Conservation (phyloP, 345 rosid species). For the Syzygium aromaticum region DNA sequence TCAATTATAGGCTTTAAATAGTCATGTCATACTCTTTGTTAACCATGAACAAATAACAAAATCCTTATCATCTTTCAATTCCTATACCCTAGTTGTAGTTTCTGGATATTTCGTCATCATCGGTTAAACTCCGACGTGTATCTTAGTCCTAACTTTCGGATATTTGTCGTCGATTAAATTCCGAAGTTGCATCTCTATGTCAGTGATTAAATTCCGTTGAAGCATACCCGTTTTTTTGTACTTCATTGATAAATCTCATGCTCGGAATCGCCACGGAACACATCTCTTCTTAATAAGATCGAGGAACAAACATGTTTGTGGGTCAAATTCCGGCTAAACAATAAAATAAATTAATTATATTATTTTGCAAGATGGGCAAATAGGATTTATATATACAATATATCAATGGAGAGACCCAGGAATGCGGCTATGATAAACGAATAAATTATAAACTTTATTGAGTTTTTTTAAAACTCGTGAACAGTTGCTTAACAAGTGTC, state of each 20-base stretch:
- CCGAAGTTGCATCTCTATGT: accelerated
- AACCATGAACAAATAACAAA: background rate
- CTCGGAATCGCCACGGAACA: background rate
- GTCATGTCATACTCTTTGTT: background rate
- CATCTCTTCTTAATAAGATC: background rate
- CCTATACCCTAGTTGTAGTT: no score
- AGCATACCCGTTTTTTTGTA: accelerated
- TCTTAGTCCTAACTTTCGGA: background rate
- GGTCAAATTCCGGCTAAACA: accelerated
- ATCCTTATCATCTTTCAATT: no score
- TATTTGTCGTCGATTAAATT: background rate
- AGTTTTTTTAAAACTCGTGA: background rate
- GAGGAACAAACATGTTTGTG: accelerated
- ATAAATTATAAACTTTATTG: background rate
- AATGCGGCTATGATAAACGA: background rate
- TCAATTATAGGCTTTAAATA: background rate
- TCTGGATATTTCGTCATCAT: no score
- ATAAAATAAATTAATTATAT: background rate
- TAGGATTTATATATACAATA: no score
- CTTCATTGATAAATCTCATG: accelerated
- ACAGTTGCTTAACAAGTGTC: background rate
- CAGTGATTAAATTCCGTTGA: background rate
- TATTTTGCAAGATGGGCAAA: accelerated
- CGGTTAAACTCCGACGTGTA: background rate
- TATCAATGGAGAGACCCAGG: background rate